Evolutionary conservation across 1,139 yeast species (phyloP).

Genomic region (Pichia terricola): DNA sequence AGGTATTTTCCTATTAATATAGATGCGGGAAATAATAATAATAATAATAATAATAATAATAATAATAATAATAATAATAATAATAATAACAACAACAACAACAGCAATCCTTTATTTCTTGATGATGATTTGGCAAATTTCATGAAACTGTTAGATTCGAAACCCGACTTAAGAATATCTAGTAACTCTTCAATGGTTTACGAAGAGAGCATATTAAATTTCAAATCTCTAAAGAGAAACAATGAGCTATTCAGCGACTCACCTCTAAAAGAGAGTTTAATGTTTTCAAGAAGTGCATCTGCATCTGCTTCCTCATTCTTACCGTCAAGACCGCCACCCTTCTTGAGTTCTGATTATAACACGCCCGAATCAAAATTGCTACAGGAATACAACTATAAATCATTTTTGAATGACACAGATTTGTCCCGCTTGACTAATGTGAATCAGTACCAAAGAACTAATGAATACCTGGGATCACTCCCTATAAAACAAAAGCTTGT

Average conservation of each 20-base stretch:
- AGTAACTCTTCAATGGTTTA: constrained; percentile 18
- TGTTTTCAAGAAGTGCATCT: constrained; percentile 3
- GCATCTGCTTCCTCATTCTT: constrained; percentile 1
- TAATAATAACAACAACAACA: no score
- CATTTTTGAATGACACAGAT: background rate
- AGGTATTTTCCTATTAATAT: constrained; percentile 16
- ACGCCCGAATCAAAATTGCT: background rate
- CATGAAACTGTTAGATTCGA: constrained; percentile 71
- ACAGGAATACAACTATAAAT: background rate
- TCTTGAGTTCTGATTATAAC: constrained; percentile 1
- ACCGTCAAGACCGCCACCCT: constrained; percentile 11
- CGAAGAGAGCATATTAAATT: constrained; percentile 22
- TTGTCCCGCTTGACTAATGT: background rate
- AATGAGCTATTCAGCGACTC: constrained; percentile 19
- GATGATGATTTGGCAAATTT: constrained; percentile 77
- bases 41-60: no score
- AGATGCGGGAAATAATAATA: constrained; percentile 18
- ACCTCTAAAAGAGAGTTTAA: constrained; percentile 3
- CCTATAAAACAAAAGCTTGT: background rate
- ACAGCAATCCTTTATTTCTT: constrained; percentile 21
- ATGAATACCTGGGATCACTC: background rate
- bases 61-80: constrained; percentile 13
- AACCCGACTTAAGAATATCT: constrained; percentile 36
- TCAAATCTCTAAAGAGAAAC: constrained; percentile 21
- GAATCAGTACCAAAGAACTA: no score